phyloP scores from a whole-genome alignment of 305 asterid species.

The Fraxinus dipetala region DNA sequence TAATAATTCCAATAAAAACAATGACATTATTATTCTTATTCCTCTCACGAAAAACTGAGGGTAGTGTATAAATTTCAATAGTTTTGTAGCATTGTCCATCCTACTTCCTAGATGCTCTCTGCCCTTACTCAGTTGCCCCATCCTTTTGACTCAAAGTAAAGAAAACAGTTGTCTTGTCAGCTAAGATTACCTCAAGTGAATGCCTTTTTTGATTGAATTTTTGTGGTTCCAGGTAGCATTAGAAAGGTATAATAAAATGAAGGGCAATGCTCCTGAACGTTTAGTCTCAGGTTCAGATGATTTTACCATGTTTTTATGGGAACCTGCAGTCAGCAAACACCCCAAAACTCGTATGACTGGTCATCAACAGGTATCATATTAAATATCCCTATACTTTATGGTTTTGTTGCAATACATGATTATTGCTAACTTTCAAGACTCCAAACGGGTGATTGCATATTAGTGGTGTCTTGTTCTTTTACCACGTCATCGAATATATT shows the following conservation, averaged over 20 bases:
- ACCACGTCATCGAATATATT: background rate
- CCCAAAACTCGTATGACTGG: constrained; percentile 96
- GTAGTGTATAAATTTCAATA: background rate
- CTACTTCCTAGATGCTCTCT: constrained; percentile 4
- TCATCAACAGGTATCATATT: constrained; percentile 78
- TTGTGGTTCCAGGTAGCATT: constrained; percentile 65
- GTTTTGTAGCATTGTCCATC: background rate
- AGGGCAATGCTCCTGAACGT: constrained; percentile 77
- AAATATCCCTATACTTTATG: background rate
- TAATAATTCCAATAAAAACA: background rate
- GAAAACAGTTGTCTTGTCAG: background rate
- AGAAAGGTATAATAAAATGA: constrained; percentile 78
- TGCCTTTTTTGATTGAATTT: background rate
- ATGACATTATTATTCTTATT: background rate
- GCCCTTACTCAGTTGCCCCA: background rate
- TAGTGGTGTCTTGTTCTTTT: background rate
- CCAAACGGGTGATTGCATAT: background rate
- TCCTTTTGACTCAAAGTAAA: background rate
- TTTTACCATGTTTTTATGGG: constrained; percentile 96
- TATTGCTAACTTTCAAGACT: background rate
- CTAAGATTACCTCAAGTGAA: background rate
- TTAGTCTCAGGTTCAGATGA: constrained; percentile 97
- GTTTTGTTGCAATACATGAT: background rate
- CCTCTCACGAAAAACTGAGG: background rate
- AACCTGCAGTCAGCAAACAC: constrained; percentile 73